phyloP scores from a whole-genome alignment of 495 filamentous ascomycete genomes.

The Neurospora sp. region DNA sequence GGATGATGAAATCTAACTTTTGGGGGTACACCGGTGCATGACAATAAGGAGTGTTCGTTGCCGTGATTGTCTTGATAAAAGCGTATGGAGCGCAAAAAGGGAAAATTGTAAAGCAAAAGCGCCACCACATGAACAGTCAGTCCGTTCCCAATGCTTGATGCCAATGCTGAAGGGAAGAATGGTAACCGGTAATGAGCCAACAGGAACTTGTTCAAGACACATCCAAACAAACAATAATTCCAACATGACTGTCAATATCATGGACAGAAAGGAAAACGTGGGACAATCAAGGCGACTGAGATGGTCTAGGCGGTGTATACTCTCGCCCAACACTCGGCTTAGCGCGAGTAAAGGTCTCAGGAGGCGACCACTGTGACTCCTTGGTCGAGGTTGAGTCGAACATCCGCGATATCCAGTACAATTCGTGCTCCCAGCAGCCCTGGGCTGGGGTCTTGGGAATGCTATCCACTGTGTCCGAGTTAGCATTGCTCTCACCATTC shows the following conservation, averaged over 20 bases:
- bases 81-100: neutral
- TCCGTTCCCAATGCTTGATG: neutral
- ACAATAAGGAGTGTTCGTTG: neutral
- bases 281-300: neutral
- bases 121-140: neutral
- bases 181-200: neutral
- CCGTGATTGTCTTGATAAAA: neutral
- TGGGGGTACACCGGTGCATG: neutral
- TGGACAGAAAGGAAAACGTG: neutral
- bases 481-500: neutral
- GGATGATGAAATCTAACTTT: neutral
- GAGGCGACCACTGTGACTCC: conserved; percentile 11
- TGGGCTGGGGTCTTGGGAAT: conserved; percentile 9
- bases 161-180: neutral
- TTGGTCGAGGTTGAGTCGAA: conserved; percentile 5
- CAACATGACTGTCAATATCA: neutral
- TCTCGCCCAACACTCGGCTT: conserved; percentile 16
- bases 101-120: neutral
- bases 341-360: conserved; percentile 7
- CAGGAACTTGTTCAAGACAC: neutral
- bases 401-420: conserved; percentile 22
- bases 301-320: neutral
- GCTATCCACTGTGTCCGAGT: conserved; percentile 2
- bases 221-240: neutral
- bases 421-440: conserved; percentile 20